phyloP scores from a whole-genome alignment of 306 rosid species.

The Sindora glabra region DNA sequence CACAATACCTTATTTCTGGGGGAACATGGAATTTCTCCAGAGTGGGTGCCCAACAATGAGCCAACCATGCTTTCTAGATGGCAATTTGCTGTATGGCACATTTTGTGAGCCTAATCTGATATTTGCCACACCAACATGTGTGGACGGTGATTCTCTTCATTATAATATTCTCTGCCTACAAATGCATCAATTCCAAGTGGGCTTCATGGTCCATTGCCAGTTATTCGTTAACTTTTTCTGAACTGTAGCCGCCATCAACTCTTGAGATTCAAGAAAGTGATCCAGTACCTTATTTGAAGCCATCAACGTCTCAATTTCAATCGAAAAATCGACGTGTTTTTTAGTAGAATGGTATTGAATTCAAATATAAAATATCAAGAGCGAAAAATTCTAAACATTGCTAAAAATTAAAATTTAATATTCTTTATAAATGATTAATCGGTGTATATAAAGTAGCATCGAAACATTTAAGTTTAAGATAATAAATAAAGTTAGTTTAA shows the following conservation, averaged over 20 bases:
- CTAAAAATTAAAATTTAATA: too few species aligned
- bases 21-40: too few species aligned
- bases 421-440: too few species aligned
- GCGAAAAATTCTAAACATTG: too few species aligned
- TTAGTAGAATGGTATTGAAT: too few species aligned
- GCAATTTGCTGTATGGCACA: constrained; percentile 33
- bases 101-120: constrained; percentile 17
- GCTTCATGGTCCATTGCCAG: constrained; percentile 30
- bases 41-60: constrained; percentile 7
- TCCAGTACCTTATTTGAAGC: neutral
- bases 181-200: constrained; percentile 30
- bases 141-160: constrained; percentile 10
- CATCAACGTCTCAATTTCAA: too few species aligned
- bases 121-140: neutral
- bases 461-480: too few species aligned
- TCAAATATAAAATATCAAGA: too few species aligned
- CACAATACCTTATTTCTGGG: too few species aligned
- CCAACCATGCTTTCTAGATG: constrained; percentile 16
- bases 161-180: neutral
- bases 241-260: constrained; percentile 14
- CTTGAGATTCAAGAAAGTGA: constrained; percentile 10
- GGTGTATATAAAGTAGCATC: too few species aligned
- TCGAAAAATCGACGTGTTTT: too few species aligned
- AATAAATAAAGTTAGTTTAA: too few species aligned
- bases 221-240: constrained; percentile 5